Base-by-base conservation (phyloP, 495 filamentous ascomycete species). In the Penicillium turbatum region DNA sequence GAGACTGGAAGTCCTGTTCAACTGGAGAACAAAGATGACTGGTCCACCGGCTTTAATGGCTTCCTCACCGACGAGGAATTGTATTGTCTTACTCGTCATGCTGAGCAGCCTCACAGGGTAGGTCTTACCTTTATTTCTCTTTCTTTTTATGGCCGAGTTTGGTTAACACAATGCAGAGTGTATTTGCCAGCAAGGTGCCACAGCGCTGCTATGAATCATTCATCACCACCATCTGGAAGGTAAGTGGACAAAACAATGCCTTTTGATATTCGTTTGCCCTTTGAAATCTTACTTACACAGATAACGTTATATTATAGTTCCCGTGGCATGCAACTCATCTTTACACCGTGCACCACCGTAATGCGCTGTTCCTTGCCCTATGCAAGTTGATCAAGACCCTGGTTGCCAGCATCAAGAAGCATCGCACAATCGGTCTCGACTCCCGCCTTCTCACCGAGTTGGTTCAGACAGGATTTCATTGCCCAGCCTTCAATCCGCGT, bases 181-280 rank as follows among this genome's bases (percentile, higher is more conserved):
- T 79, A 1, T 91, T 84, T 60, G 75, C 81, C 4, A 70, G 68
- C 27, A 80, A 85, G 49, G 86, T 83, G 51, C 82, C 81, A 6
- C 84, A 90, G 68, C 84, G 88, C 1, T 79, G 83, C 9, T 92
- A 82, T 56, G 89, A 93, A 71, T 85, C 78, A 35, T 77, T 88
- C 62, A 87, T 90, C 56, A 87, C 82, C 56, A 88, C 84, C 0
- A 70, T 93, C 45, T 79, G 80, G 60, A 93, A 92, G 75, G 75
- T 86, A 57, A 51, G 63, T 26, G 31, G 4, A 35, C 26, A 24
- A 4, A 4, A 24, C 27, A 42, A 31, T 38, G 3, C 45, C 16
- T 16, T 4, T 37, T 29, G 7, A 1, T 35, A 8, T 17, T 4
- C 30, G 10, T 53, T 53, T 46, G 15, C 21, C 13, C 13, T 24